Conservation (phyloP, 2,329 filamentous ascomycete species). For the Epichloe coenophiala region DNA sequence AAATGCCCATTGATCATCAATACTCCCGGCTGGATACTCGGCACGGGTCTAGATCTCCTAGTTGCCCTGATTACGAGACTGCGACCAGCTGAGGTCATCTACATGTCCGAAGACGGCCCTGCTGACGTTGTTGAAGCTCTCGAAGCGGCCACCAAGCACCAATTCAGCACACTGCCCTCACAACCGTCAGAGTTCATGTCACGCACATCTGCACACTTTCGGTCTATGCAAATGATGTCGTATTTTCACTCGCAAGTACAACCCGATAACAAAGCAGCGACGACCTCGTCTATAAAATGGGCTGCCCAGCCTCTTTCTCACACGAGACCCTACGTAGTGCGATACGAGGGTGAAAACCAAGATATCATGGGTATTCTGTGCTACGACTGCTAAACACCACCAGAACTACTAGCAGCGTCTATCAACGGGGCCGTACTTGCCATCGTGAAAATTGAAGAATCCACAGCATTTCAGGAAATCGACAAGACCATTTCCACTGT, state of each 20-base stretch:
- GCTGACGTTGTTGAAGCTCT: conserved; percentile 42
- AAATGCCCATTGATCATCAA: conserved; percentile 54
- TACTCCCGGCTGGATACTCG: conserved; percentile 60
- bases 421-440: conserved; percentile 61
- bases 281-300: conserved; percentile 27
- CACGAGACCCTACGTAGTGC: conserved; percentile 46
- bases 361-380: conserved; percentile 54
- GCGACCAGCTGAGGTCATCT: conserved; percentile 48
- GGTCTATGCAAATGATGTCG: conserved; percentile 66
- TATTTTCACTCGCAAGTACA: conserved; percentile 51
- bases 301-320: conserved; percentile 40
- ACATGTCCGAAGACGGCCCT: conserved; percentile 53
- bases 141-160: conserved; percentile 26
- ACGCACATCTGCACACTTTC: conserved; percentile 50
- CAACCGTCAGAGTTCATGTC: conserved; percentile 40
- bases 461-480: conserved; percentile 31
- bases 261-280: not conserved
- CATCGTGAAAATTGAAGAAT: conserved; percentile 46
- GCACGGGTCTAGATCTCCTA: conserved; percentile 54
- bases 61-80: conserved; percentile 39
- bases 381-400: conserved; percentile 50
- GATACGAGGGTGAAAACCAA: conserved; percentile 35
- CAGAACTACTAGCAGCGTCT: conserved; percentile 45
- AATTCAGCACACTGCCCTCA: conserved; percentile 43
- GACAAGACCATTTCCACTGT: not conserved